These are phyloP conservation scores for Sporothrix pseudoabietina DNA, from an alignment of 2,329 filamentous ascomycete genomes.

Conservation along the genomic window DNA sequence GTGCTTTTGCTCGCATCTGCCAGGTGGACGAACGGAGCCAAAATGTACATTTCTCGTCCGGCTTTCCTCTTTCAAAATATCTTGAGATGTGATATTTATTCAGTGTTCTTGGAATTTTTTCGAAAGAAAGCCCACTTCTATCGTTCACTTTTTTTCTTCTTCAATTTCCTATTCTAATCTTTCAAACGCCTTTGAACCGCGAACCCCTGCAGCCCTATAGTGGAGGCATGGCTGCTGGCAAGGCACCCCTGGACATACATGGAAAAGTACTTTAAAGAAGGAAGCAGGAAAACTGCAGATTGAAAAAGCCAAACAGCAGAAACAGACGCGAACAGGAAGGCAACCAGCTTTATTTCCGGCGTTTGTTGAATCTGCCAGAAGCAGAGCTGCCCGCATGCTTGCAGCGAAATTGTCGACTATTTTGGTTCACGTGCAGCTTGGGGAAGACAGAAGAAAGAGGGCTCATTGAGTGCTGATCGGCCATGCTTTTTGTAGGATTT, in stretches of 20 bases:
- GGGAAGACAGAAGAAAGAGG: not conserved
- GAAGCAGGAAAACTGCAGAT: not conserved
- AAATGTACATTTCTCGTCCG: not conserved
- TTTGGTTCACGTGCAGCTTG: not conserved
- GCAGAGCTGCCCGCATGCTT: not conserved
- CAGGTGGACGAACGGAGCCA: not conserved
- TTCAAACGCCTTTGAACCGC: not conserved
- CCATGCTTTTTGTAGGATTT: not conserved
- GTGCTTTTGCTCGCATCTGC: not conserved
- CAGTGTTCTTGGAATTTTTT: too few species aligned
- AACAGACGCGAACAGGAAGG: not conserved
- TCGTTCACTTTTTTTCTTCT: not conserved
- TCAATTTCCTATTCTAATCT: not conserved
- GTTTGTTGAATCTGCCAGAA: not conserved
- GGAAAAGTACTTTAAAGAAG: not conserved
- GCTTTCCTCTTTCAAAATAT: too few species aligned
- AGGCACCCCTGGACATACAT: slow-evolving; percentile 11
- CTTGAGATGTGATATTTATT: not conserved
- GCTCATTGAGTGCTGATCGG: not conserved
- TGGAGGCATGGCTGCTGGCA: slow-evolving; percentile 1
- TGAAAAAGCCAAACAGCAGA: not conserved
- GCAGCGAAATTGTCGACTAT: not conserved
- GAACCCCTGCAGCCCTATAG: slow-evolving; percentile 24
- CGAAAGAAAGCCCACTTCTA: too few species aligned
- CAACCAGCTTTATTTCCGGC: not conserved